Base-by-base conservation (phyloP, 768 basidiomycete genomes). In the Mycena belliarum region DNA sequence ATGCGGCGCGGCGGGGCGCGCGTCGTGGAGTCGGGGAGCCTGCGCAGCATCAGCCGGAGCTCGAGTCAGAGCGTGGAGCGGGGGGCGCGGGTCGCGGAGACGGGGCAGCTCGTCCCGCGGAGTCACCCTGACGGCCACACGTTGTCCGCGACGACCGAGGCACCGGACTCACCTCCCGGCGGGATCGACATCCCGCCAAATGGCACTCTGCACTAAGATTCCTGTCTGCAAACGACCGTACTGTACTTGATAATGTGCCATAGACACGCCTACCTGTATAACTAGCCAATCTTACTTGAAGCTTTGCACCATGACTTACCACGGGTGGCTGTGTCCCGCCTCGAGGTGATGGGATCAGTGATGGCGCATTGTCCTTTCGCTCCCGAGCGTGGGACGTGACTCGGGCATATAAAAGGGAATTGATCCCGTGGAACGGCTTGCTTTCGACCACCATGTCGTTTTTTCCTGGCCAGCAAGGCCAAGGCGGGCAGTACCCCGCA, bases 1-100 rank as follows among this genome's bases (percentile, higher is more conserved):
- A 76, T 76, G 14, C 65, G 74, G 55, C 70, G 76, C 52, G 75
- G 72, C 11, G 70, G 71, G 37, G 54, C 69, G 59, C 71, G 74
- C 21, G 68, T 73, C 18, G 68, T 66, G 23, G 73, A 73, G 64
- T 65, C 71, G 47, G 70, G 70, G 29, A 70, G 59, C 63, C 64
- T 73, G 57, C 68, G 71, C 64, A 71, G 66, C 63, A 68, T 66
- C 63, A 73, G 66, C 50, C 73, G 68, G 38, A 74, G 78, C 60
- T 70, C 74, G 32, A 74, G 74, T 63, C 68, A 67, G 33, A 84
- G 85, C 58, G 73, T 84, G 32, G 88, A 88, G 59, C 78, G 81
- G 5, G 86, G 88, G 7, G 88, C 79, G 21, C 73, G 89, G 33
- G 78, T 90, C 25, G 89, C 87, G 1, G 89, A 91, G 75, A 86